These are phyloP conservation scores for Globisporangium spinosum DNA, from an alignment of 352 stramenopile genomes.

Conservation along the genomic window DNA sequence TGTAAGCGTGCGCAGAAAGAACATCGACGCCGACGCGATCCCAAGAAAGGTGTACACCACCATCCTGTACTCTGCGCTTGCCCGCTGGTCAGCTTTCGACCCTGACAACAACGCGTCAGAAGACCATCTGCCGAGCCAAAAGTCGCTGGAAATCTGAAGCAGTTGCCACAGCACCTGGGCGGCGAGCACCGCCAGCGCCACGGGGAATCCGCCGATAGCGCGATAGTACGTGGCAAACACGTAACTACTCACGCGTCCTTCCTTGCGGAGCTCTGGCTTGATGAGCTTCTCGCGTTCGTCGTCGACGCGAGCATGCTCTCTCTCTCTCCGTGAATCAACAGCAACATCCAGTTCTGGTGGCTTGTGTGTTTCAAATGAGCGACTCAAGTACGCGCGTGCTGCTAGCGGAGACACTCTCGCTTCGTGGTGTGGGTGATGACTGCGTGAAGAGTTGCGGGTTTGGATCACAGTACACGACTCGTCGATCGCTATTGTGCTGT, in stretches of 20 bases:
- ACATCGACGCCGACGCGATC: neutral
- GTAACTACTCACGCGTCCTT: neutral
- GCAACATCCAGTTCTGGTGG: too few relatives aligned
- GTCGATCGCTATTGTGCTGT: neutral
- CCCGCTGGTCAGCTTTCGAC: too few relatives aligned
- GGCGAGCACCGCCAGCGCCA: slow-evolving; percentile 14
- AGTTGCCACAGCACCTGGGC: slow-evolving; percentile 56
- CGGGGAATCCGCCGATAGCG: slow-evolving; percentile 20
- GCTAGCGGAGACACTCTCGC: neutral
- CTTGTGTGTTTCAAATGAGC: too few relatives aligned
- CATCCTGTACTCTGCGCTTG: neutral
- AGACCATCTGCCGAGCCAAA: slow-evolving; percentile 39
- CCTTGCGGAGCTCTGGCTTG: neutral
- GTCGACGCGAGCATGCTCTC: too few relatives aligned
- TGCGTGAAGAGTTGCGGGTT: neutral
- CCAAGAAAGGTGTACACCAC: neutral
- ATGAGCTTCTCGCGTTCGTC: slow-evolving; percentile 6
- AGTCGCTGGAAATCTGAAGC: slow-evolving; percentile 61
- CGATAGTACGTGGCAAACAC: neutral
- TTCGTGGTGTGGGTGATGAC: neutral
- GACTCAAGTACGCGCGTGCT: too few relatives aligned
- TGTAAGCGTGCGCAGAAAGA: neutral
- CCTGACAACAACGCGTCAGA: neutral
- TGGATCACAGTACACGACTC: neutral
- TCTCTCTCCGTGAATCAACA: too few relatives aligned